phyloP scores from a whole-genome alignment of 805 yeast species.

The Teunomyces funiuensis region DNA sequence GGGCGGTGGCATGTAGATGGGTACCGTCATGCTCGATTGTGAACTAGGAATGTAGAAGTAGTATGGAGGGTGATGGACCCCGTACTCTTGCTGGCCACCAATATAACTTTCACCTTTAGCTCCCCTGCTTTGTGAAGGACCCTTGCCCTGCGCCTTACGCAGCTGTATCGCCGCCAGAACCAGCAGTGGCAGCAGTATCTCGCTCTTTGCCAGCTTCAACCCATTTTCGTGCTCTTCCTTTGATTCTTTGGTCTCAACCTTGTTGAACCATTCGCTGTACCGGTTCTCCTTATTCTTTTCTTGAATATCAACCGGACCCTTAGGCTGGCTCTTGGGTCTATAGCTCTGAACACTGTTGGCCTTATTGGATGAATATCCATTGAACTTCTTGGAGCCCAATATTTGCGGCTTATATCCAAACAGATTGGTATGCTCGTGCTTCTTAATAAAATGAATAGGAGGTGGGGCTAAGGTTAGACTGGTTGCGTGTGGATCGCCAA shows the following conservation, averaged over 20 bases:
- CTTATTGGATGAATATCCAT: constrained; percentile 8
- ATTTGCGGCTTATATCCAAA: background rate
- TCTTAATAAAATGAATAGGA: constrained; percentile 56
- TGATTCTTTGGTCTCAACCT: constrained; percentile 2
- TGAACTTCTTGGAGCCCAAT: constrained; percentile 10
- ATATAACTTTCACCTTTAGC: constrained; percentile 1
- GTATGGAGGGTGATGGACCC: constrained; percentile 12
- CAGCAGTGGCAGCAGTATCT: background rate
- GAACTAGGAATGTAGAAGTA: constrained; percentile 19
- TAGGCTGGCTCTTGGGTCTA: background rate
- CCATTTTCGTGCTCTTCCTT: background rate
- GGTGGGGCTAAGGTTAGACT: constrained; percentile 80
- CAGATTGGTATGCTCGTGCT: background rate
- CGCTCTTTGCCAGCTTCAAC: background rate
- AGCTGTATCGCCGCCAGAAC: no score
- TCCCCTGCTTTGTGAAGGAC: background rate
- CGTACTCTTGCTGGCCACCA: background rate
- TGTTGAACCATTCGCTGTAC: constrained; percentile 3
- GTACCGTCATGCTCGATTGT: constrained; percentile 19
- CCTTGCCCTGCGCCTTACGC: background rate
- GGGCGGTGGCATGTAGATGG: constrained; percentile 16
- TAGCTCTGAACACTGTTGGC: background rate
- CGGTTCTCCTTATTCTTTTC: constrained; percentile 1
- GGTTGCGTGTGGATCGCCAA: constrained; percentile 25
- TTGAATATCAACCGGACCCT: background rate